Percentiles rank a stretch among this genome's conserved stretches.
These are phyloP conservation scores for Pulveroboletus sp. DNA, from an alignment of 768 basidiomycete species.

Conservation along the genomic window DNA sequence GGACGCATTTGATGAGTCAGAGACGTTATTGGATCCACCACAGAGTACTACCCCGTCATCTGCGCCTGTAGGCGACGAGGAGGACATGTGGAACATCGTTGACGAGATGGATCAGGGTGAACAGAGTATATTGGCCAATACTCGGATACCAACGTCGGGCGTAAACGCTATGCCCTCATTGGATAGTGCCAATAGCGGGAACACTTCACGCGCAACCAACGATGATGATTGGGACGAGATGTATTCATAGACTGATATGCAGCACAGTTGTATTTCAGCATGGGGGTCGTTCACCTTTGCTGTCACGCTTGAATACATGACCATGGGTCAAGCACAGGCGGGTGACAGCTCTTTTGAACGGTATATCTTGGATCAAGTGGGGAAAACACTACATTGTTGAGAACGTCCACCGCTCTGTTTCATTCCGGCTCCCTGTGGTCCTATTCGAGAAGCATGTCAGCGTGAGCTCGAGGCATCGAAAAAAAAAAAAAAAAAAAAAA, in stretches of 20 bases:
- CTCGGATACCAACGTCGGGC: slow-evolving; percentile 24
- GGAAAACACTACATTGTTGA: too few species aligned
- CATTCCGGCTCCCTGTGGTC: neutral
- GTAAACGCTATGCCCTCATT: slow-evolving; percentile 15
- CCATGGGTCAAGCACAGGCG: too few species aligned
- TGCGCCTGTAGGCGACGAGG: slow-evolving; percentile 39
- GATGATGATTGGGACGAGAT: slow-evolving; percentile 64
- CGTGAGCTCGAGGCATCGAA: neutral
- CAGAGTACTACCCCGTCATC: neutral
- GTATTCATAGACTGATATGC: slow-evolving; percentile 39
- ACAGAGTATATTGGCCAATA: slow-evolving; percentile 1
- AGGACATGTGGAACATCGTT: slow-evolving; percentile 71
- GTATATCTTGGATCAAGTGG: too few species aligned
- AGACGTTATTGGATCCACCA: slow-evolving; percentile 1
- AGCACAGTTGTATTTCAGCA: neutral
- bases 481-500: neutral
- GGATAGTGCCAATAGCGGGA: slow-evolving; percentile 5
- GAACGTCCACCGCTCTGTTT: too few species aligned
- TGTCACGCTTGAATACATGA: too few species aligned
- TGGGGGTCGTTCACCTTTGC: too few species aligned
- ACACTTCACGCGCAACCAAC: slow-evolving; percentile 28
- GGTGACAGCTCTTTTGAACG: too few species aligned
- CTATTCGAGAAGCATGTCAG: slow-evolving; percentile 12
- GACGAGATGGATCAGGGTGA: slow-evolving; percentile 44
- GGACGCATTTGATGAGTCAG: slow-evolving; percentile 22